phyloP scores from a whole-genome alignment of 2,329 filamentous ascomycete genomes.

The Emergomyces orientalis region DNA sequence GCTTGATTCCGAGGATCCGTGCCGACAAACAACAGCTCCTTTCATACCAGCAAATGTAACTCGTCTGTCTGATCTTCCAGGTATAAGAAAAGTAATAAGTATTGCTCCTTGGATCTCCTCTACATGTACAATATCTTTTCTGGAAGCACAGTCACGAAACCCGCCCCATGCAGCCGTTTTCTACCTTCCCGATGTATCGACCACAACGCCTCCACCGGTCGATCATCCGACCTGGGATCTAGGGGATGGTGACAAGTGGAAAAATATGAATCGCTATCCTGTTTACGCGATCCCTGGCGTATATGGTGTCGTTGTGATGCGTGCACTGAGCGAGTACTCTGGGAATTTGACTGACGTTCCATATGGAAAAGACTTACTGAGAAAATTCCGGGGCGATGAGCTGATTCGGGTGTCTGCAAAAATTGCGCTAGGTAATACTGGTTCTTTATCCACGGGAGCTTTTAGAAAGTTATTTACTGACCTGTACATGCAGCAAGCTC shows the following conservation, averaged over 20 bases:
- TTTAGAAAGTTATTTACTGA: background rate
- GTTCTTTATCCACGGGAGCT: background rate
- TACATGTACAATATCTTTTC: conserved; percentile 63
- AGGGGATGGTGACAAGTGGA: conserved; percentile 62
- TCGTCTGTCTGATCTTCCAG: conserved; percentile 56
- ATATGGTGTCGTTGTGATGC: conserved; percentile 59
- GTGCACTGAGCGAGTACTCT: conserved; percentile 65
- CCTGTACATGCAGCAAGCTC: conserved; percentile 22
- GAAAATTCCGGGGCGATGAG: conserved; percentile 32
- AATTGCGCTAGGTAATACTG: conserved; percentile 37
- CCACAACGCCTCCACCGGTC: conserved; percentile 54
- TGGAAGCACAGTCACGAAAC: conserved; percentile 53
- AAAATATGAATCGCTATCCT: conserved; percentile 59
- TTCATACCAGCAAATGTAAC: conserved; percentile 70
- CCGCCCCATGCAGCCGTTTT: conserved; percentile 52
- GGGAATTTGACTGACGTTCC: conserved; percentile 52
- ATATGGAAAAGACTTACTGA: conserved; percentile 23
- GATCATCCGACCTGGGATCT: conserved; percentile 62
- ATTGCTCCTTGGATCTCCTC: conserved; percentile 76
- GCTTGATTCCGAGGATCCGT: conserved; percentile 50
- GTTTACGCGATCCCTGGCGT: conserved; percentile 70
- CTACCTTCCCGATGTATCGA: conserved; percentile 41
- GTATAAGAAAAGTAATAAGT: conserved; percentile 66
- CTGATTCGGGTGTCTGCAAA: conserved; percentile 45
- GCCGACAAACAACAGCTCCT: conserved; percentile 52